These are phyloP conservation scores for Sarocladium kiliense DNA, from an alignment of 2,329 filamentous ascomycete species.

Conservation along the genomic window DNA sequence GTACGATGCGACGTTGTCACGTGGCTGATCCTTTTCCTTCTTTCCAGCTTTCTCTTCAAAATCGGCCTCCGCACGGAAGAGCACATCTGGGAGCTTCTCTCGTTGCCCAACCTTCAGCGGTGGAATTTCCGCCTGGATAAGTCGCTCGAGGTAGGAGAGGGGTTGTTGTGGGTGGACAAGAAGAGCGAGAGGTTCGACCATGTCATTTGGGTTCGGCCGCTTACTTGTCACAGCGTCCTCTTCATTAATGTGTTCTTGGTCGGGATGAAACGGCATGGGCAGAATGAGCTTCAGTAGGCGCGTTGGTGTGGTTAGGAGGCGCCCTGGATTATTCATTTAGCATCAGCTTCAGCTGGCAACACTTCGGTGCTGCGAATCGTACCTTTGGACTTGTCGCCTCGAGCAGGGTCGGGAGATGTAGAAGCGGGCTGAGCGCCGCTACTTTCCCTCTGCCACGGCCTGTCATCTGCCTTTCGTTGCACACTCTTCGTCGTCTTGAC, in stretches of 20 bases:
- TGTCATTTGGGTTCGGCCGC: conserved; percentile 13
- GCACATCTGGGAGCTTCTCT: conserved; percentile 68
- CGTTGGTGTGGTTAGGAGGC: conserved; percentile 75
- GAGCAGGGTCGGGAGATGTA: conserved; percentile 19
- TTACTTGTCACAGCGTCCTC: conserved; percentile 31
- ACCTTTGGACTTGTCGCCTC: conserved; percentile 27
- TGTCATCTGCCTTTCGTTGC: conserved; percentile 51
- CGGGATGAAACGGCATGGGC: conserved; percentile 51
- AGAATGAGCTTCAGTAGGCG: conserved; percentile 76
- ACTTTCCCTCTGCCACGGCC: conserved; percentile 63
- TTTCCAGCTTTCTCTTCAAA: conserved; percentile 45
- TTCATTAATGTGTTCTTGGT: conserved; percentile 35
- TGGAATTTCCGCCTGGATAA: conserved; percentile 84
- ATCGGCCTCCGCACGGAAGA: conserved; percentile 74
- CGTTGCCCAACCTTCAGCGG: conserved; percentile 57
- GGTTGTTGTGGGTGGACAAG: conserved; percentile 88
- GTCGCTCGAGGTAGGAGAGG: conserved; percentile 79
- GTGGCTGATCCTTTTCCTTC: conserved; percentile 12
- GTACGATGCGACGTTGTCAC: conserved; percentile 59
- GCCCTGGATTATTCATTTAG: conserved; percentile 40
- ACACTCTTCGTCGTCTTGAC: conserved; percentile 23
- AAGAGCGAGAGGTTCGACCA: conserved; percentile 76
- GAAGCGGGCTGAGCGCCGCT: conserved; percentile 35
- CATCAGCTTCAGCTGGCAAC: neutral
- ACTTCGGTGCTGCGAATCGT: neutral